Conservation (phyloP, 2,329 filamentous ascomycete genomes). For the Penicillium sp. region DNA sequence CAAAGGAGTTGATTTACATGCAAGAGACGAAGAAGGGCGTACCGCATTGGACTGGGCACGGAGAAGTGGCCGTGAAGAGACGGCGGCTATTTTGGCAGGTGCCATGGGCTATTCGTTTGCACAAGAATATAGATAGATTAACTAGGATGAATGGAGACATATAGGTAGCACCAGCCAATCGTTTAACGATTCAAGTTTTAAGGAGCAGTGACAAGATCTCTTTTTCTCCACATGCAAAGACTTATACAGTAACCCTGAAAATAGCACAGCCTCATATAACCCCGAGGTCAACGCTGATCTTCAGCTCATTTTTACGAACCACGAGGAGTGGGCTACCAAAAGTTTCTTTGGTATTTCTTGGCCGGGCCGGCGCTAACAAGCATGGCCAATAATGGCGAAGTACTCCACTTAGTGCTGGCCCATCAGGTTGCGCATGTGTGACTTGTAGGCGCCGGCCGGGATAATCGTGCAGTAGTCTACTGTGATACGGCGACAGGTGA, state of each 20-base stretch:
- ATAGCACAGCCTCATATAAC: neutral
- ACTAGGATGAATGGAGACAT: no score
- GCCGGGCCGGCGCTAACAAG: neutral
- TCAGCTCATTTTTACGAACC: neutral
- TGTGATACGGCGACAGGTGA: conserved; percentile 13
- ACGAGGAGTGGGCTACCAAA: neutral
- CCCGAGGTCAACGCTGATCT: neutral
- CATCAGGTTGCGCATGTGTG: conserved; percentile 9
- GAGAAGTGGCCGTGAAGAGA: neutral
- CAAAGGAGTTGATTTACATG: neutral
- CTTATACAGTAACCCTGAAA: neutral
- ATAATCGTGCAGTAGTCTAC: conserved; percentile 17
- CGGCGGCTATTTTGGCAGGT: neutral
- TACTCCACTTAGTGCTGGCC: conserved; percentile 7
- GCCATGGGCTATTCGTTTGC: neutral
- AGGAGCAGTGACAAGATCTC: no score
- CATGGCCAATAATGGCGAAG: neutral
- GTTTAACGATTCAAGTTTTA: neutral
- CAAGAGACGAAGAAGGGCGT: neutral
- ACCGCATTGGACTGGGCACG: conserved; percentile 5
- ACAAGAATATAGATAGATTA: no score
- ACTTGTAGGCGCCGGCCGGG: conserved; percentile 17
- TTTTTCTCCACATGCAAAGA: no score
- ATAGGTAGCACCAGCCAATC: no score
- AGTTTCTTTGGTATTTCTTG: no score